Evolutionary conservation across 2,329 filamentous ascomycete genomes (phyloP).

Genomic region (Fusarium buharicum): DNA sequence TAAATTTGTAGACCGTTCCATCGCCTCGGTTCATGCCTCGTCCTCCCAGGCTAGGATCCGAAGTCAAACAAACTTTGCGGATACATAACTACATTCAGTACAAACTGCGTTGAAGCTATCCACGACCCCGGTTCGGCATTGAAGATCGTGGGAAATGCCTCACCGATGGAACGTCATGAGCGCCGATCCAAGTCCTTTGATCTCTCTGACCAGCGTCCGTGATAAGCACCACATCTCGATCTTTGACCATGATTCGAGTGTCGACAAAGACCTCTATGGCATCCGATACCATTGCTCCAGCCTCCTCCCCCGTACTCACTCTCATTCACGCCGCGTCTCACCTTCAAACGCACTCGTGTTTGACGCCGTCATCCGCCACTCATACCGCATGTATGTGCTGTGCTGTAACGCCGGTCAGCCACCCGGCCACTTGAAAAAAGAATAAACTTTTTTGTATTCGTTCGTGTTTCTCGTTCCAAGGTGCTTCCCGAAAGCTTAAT

Average conservation of each 20-base stretch:
- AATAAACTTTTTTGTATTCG: conserved; percentile 12
- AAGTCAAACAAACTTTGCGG: conserved; percentile 16
- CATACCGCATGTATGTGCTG: conserved; percentile 8
- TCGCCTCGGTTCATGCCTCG: conserved; percentile 12
- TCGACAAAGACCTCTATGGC: neutral
- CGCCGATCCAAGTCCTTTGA: conserved; percentile 38
- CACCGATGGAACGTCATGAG: conserved; percentile 24
- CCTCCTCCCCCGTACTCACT: conserved; percentile 3
- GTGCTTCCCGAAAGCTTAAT: conserved; percentile 1
- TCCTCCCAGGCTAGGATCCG: conserved; percentile 1
- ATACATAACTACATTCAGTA: conserved; percentile 21
- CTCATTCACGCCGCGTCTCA: conserved; percentile 26
- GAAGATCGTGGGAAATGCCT: conserved; percentile 32
- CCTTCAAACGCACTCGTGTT: conserved; percentile 27
- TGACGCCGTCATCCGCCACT: conserved; percentile 18
- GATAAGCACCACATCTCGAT: neutral
- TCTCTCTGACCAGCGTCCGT: conserved; percentile 12
- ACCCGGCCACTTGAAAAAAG: conserved; percentile 8
- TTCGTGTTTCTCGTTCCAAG: conserved; percentile 13
- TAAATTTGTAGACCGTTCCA: conserved; percentile 4
- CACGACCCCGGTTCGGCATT: conserved; percentile 20
- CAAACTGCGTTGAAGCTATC: conserved; percentile 17
- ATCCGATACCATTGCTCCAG: conserved; percentile 3
- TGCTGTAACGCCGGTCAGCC: conserved; percentile 5
- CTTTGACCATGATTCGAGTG: neutral